Base-by-base conservation (phyloP, 768 basidiomycete genomes). In the Pulveroboletus frians region DNA sequence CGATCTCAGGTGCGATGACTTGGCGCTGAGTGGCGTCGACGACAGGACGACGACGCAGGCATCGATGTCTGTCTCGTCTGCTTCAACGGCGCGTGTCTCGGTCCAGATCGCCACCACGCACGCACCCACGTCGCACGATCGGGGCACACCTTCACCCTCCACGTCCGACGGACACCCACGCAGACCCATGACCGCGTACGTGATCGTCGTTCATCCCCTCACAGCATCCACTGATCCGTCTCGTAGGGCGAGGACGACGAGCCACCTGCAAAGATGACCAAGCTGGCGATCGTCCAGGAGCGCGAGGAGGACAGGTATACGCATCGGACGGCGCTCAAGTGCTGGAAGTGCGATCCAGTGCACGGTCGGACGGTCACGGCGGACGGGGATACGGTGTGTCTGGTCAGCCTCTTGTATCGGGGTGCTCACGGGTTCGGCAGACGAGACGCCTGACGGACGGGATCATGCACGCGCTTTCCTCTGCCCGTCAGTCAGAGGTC, bases 71-170 rank as follows among this genome's bases (percentile, higher is more conserved):
- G 95, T 67, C 73, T 99, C 47, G 67, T 66, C 20, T 99, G 95
- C 73, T 99, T 94, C 78, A 98, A 94, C 59, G 96, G 96, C 8
- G 90, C 84, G 1, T 99, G 95, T 63, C 70, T 85, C 3, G 74
- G 72, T 56, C 43, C 61, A 5, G 72, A 74, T 15, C 73, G 88
- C 23, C 78, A 84, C 47, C 96, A 97, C 62, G 85, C 89, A 5
- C 72, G 70, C 9, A 79, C 79, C 0, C 95, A 98, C 66, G 74
- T 74, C 32, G 69, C 77, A 52, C 85, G 85, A 75, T 77, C 81
- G 0, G 82, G 79, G 0, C 96, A 99, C 60, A 52, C 69, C 0
- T 82, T 92, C 55, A 84, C 85, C 0, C 70, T 97, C 45, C 94
- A 96, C 56, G 73, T 98, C 39, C 83, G 82, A 63, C 79, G 95